Percentiles rank a stretch among this genome's conserved stretches.
phyloP scores from a whole-genome alignment of 2,329 filamentous ascomycete species.

The Penicillium sp. region DNA sequence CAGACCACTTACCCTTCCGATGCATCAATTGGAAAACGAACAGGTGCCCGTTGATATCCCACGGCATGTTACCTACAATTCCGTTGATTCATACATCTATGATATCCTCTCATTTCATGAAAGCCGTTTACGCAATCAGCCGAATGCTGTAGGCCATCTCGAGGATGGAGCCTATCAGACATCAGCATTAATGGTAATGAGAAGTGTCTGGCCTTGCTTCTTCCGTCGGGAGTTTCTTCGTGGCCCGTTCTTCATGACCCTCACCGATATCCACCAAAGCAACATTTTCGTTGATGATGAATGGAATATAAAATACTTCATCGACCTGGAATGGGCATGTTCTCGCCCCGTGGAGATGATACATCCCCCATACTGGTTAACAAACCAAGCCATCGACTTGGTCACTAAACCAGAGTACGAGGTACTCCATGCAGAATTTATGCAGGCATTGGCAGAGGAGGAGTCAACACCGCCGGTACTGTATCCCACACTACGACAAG shows the following conservation, averaged over 20 bases:
- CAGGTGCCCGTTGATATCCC: conserved; percentile 6
- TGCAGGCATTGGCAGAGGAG: not conserved
- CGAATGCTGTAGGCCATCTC: conserved; percentile 19
- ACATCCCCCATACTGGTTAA: conserved; percentile 25
- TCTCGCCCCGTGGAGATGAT: conserved; percentile 9
- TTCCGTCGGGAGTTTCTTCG: conserved; percentile 26
- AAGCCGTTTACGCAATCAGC: conserved; percentile 17
- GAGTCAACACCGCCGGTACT: not conserved
- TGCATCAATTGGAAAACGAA: conserved; percentile 12
- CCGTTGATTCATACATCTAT: conserved; percentile 6
- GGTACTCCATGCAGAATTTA: not conserved
- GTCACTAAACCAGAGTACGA: not conserved
- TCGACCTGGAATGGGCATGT: conserved; percentile 18
- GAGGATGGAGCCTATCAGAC: conserved; percentile 15
- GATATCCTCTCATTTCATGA: conserved; percentile 6
- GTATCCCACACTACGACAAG: not conserved
- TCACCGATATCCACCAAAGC: conserved; percentile 39
- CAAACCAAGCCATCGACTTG: conserved; percentile 15
- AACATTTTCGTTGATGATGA: conserved; percentile 20
- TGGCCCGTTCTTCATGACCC: conserved; percentile 32
- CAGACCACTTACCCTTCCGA: conserved; percentile 12
- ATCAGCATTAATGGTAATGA: conserved; percentile 26
- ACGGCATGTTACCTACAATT: conserved; percentile 2
- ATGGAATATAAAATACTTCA: conserved; percentile 15
- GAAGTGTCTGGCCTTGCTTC: conserved; percentile 25